Evolutionary conservation across 164 flowering plant genomes (phyloP), one percentile per base, ranked within the genome.

Genomic region (Sextonia rubra): DNA sequence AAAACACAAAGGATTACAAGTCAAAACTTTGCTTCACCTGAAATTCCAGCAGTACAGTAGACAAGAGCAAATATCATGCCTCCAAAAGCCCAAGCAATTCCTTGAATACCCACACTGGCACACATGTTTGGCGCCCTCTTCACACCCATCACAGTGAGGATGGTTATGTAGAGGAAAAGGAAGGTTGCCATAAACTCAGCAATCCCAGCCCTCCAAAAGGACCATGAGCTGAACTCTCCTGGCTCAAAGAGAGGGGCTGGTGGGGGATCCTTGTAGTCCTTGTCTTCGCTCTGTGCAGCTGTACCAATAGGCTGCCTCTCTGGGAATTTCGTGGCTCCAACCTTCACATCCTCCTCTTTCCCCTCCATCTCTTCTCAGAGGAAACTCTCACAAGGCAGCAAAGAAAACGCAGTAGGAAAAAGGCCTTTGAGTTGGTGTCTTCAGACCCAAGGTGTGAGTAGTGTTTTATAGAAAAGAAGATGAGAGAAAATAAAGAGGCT

Each of bases 81-180:
- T 8, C 91, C 91, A 74, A 86, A 87, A 52, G 91, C 89, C 91
- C 91, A 87, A 69, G 91, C 89, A 69, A 87, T 85, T 3, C 89
- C 90, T 52, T 86, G 89, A 69, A 86, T 80, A 47, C 91, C 91
- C 30, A 86, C 91, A 17, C 85, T 20, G 48, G 85, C 79, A 77
- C 89, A 88, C 78, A 58, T 86, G 83, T 55, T 82, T 4, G 75
- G 76, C 0, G 85, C 23, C 62, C 77, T 77, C 1, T 20, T 18
- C 26, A 84, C 82, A 47, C 89, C 91, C 89, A 88, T 86, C 2
- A 86, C 89, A 24, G 91, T 88, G 62, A 88, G 70, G 30, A 88
- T 55, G 49, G 85, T 82, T 79, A 88, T 79, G 85, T 88, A 88
- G 24, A 86, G 82, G 80, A 86, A 88, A 14, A 88, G 75, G 74